Evolutionary conservation across 805 yeast genomes (phyloP).

Genomic region (Lachancea sp.): DNA sequence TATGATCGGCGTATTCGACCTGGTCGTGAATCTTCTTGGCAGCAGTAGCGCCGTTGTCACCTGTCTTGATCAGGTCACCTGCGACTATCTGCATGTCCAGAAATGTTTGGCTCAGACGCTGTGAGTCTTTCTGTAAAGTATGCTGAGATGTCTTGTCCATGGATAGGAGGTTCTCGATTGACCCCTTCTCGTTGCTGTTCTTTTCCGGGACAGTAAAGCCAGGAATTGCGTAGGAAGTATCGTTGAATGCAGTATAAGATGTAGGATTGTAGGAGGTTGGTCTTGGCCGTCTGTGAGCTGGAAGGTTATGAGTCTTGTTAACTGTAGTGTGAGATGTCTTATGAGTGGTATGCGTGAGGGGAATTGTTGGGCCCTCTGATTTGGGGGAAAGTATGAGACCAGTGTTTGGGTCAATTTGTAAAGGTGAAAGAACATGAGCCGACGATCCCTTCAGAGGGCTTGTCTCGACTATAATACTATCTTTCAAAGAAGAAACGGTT

Average conservation of each 20-base stretch:
- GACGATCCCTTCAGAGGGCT: constrained; percentile 17
- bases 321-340: neutral
- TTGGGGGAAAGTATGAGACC: neutral
- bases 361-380: neutral
- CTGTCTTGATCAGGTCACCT: constrained; percentile 35
- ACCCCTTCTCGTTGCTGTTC: neutral
- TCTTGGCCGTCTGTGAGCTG: constrained; percentile 58
- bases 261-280: constrained; percentile 79
- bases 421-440: neutral
- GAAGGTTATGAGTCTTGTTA: neutral
- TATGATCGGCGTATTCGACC: constrained; percentile 13
- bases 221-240: constrained; percentile 13
- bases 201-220: constrained; percentile 19
- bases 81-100: constrained; percentile 32
- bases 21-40: constrained; percentile 20
- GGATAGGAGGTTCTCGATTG: neutral
- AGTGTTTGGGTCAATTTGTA: constrained; percentile 1
- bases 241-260: constrained; percentile 7
- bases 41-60: constrained; percentile 14
- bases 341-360: neutral
- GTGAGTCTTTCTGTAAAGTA: constrained; percentile 19
- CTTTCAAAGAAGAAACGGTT: constrained; percentile 16
- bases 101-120: constrained; percentile 30
- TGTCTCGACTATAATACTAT: constrained; percentile 23
- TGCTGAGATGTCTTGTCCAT: constrained; percentile 15